Percentiles rank a stretch among this genome's conserved stretches.
Evolutionary conservation across 73 alveolate species (phyloP).

Genomic region (Stentor coeruleus): DNA sequence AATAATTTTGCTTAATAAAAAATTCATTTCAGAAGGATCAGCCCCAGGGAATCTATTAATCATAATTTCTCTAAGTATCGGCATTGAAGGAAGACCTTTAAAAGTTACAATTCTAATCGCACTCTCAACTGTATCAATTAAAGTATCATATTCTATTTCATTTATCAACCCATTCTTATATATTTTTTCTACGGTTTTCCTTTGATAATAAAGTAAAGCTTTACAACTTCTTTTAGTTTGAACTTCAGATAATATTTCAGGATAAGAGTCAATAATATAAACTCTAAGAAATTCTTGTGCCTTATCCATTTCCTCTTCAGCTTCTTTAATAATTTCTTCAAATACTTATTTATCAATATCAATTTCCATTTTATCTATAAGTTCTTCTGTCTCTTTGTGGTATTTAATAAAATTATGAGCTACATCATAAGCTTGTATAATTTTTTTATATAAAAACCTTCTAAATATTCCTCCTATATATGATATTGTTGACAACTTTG

Average conservation of each 20-base stretch:
- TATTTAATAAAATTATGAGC: conserved; percentile 26
- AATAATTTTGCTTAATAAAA: not conserved
- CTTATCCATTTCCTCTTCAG: not conserved
- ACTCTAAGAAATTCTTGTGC: conserved; percentile 21
- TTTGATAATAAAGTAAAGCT: not conserved
- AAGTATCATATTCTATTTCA: not conserved
- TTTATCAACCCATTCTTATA: conserved; percentile 1
- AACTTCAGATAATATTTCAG: conserved; percentile 32
- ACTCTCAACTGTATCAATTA: not conserved
- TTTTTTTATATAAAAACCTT: not conserved
- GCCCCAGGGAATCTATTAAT: not conserved
- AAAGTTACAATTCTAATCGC: not conserved
- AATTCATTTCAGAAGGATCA: not conserved
- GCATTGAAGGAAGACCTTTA: not conserved
- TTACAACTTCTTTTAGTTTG: conserved; percentile 17
- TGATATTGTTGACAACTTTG: not conserved
- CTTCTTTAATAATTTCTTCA: conserved; percentile 27
- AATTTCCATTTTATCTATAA: not conserved
- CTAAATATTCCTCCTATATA: conserved; percentile 9
- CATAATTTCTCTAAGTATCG: not conserved
- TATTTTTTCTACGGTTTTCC: not conserved
- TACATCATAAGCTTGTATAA: conserved; percentile 32
- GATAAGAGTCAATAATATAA: not conserved
- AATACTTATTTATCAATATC: conserved; percentile 20
- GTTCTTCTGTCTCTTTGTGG: conserved; percentile 26